A percentile compares a stretch with the other conserved stretches of the same genome.
Conservation (phyloP, 495 filamentous ascomycete genomes). For the Durotheca rogersii region DNA sequence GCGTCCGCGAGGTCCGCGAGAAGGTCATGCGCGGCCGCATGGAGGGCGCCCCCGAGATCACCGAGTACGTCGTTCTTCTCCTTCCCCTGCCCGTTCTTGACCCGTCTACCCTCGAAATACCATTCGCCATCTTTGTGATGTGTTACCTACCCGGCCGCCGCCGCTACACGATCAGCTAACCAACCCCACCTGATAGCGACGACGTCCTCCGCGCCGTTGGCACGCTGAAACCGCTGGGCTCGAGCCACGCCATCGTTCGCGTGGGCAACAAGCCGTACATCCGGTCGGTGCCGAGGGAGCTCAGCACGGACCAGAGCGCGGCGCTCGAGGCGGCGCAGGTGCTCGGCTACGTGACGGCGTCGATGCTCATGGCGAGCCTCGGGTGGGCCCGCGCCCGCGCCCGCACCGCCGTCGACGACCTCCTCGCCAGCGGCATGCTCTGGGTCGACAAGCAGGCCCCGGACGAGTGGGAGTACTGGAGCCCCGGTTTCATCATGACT, state of each 20-base stretch:
- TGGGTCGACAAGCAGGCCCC: constrained; percentile 88
- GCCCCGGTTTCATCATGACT: constrained; percentile 65
- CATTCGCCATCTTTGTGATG: too few relatives aligned
- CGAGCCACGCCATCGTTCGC: constrained; percentile 76
- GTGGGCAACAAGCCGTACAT: constrained; percentile 87
- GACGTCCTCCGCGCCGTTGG: constrained; percentile 89
- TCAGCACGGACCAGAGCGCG: constrained; percentile 90
- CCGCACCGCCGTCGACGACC: constrained; percentile 84
- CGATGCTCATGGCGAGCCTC: constrained; percentile 90
- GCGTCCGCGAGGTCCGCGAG: constrained; percentile 76
- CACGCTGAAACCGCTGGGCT: constrained; percentile 83
- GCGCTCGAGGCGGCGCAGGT: constrained; percentile 86
- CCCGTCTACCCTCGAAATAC: too few relatives aligned
- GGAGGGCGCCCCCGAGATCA: constrained; percentile 73
- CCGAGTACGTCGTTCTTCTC: constrained; percentile 49
- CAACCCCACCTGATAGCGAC: constrained; percentile 54
- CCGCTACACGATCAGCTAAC: neutral
- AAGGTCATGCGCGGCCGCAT: constrained; percentile 68
- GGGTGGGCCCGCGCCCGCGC: constrained; percentile 82
- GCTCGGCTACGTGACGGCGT: constrained; percentile 83
- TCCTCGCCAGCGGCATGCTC: constrained; percentile 86
- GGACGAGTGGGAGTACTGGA: constrained; percentile 97
- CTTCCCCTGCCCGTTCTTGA: neutral
- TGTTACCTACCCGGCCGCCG: neutral
- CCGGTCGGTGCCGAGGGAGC: constrained; percentile 89